Conservation (phyloP, 1,284 basidiomycete genomes). For the Amylostereum chailletii region DNA sequence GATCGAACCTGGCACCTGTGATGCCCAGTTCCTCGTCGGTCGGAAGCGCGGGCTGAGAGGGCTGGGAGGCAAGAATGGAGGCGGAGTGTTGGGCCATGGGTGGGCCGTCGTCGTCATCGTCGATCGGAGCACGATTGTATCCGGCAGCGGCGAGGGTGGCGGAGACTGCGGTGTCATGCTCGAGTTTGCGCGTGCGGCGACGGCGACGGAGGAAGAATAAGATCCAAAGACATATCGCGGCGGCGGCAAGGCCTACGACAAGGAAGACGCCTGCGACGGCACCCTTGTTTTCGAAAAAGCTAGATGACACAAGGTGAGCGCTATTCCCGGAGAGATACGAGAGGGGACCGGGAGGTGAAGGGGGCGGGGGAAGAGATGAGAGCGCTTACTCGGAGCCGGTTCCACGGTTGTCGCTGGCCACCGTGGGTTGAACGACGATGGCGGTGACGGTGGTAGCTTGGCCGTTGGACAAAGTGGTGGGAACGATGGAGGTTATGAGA, state of each 20-base stretch:
- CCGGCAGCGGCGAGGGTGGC: conserved; percentile 64
- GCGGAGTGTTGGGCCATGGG: conserved; percentile 16
- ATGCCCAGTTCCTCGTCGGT: conserved; percentile 12
- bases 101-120: conserved; percentile 42
- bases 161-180: conserved; percentile 58
- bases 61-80: conserved; percentile 12
- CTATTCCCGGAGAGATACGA: background rate
- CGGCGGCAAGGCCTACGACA: conserved; percentile 63
- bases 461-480: conserved; percentile 46
- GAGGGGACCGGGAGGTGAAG: background rate
- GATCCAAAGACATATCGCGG: conserved; percentile 61
- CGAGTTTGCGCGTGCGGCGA: conserved; percentile 45
- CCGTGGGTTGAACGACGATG: conserved; percentile 55
- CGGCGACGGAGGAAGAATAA: conserved; percentile 62
- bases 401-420: conserved; percentile 36
- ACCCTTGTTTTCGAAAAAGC: conserved; percentile 68
- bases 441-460: conserved; percentile 46
- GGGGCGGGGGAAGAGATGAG: background rate
- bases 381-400: conserved; percentile 35
- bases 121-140: conserved; percentile 53
- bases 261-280: conserved; percentile 74
- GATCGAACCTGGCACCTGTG: conserved; percentile 36
- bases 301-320: conserved; percentile 18
- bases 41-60: conserved; percentile 6
- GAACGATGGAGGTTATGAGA: conserved; percentile 45